Conservation (phyloP, 2,329 filamentous ascomycete genomes). For the Amesomyces nigricolor region DNA sequence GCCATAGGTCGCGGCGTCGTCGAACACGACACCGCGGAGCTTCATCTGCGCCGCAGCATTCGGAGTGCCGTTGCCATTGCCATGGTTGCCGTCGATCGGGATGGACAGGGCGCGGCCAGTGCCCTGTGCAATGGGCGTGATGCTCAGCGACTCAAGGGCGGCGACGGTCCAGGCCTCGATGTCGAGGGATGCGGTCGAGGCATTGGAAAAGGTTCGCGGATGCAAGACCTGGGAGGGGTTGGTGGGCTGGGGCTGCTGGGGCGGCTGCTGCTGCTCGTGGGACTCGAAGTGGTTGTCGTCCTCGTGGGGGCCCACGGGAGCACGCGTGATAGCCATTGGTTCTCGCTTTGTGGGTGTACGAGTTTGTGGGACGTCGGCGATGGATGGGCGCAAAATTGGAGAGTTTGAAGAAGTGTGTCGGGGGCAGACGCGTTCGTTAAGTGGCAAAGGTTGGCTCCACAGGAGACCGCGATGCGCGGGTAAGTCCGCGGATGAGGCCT, state of each 20-base stretch:
- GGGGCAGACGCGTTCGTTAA: constrained; percentile 2
- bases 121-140: constrained; percentile 52
- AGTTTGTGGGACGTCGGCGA: not conserved
- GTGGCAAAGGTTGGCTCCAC: constrained; percentile 12
- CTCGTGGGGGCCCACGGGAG: constrained; percentile 9
- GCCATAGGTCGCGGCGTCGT: constrained; percentile 2
- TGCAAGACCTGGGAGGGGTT: constrained; percentile 15
- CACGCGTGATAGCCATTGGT: constrained; percentile 24
- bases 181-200: constrained; percentile 41
- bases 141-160: constrained; percentile 49
- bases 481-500: not conserved
- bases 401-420: not conserved
- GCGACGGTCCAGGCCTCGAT: constrained; percentile 64
- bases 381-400: not conserved
- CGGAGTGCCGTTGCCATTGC: constrained; percentile 11
- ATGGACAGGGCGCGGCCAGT: constrained; percentile 64
- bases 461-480: not conserved
- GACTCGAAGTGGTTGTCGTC: not conserved
- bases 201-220: constrained; percentile 23
- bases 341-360: not conserved
- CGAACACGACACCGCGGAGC: constrained; percentile 26
- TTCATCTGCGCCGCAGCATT: constrained; percentile 19
- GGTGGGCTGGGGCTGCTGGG: constrained; percentile 1
- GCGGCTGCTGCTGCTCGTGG: not conserved
- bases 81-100: constrained; percentile 58